phyloP scores from a whole-genome alignment of 306 rosid genomes.

The Malus fusca region DNA sequence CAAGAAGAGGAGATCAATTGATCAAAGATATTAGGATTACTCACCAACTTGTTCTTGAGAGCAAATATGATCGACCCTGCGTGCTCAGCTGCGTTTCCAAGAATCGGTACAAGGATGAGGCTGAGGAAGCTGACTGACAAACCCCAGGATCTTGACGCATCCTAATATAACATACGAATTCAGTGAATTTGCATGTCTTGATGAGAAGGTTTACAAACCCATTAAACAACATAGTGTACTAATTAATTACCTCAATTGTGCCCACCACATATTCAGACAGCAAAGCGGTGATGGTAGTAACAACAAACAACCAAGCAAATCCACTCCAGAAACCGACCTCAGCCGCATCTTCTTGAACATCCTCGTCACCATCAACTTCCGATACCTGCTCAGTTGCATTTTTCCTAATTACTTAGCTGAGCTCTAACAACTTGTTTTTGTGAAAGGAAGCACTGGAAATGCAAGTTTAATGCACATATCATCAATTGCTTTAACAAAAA shows the following conservation, averaged over 20 bases:
- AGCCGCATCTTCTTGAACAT: constrained; percentile 38
- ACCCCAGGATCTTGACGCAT: constrained; percentile 80
- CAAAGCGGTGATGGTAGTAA: constrained; percentile 61
- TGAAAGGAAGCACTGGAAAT: not conserved
- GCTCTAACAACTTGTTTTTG: not conserved
- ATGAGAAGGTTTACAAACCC: no score
- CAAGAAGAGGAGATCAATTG: not conserved
- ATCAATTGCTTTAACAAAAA: not conserved
- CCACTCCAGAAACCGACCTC: constrained; percentile 76
- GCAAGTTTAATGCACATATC: not conserved
- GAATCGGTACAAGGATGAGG: constrained; percentile 77
- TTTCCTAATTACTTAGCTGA: not conserved
- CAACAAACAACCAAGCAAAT: constrained; percentile 61
- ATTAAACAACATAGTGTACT: not conserved
- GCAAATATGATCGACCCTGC: constrained; percentile 92
- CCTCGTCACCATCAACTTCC: constrained; percentile 23
- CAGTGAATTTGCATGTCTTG: not conserved
- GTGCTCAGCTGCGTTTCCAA: constrained; percentile 97
- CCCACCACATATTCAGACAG: constrained; percentile 78
- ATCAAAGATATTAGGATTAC: not conserved
- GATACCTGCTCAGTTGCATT: constrained; percentile 24
- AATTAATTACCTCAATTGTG: constrained; percentile 66
- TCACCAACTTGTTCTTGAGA: constrained; percentile 78
- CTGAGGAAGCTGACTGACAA: constrained; percentile 75
- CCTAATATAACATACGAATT: constrained; percentile 26